A percentile compares a stretch with the other conserved stretches of the same genome.
Evolutionary conservation across 2,329 filamentous ascomycete species (phyloP).

Genomic region (Aspergillus chevalieri): DNA sequence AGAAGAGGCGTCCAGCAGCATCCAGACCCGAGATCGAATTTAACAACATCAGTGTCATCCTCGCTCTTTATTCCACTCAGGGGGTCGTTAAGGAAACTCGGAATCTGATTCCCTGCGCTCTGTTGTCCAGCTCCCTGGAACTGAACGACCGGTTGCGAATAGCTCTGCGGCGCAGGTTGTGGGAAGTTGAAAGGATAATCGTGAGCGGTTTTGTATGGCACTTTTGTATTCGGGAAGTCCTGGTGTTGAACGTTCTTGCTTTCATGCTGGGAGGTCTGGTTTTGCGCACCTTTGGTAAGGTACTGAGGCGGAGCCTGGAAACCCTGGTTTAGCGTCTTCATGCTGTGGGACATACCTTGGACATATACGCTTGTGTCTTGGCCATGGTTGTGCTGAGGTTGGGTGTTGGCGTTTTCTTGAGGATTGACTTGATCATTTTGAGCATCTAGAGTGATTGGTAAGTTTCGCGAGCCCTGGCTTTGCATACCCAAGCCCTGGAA

Average conservation of each 20-base stretch:
- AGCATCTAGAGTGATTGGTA: neutral
- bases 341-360: neutral
- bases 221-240: neutral
- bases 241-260: neutral
- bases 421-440: too few species aligned
- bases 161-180: too few species aligned
- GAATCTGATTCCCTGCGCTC: too few species aligned
- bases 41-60: too few species aligned
- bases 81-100: too few species aligned
- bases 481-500: neutral
- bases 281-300: neutral
- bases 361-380: neutral
- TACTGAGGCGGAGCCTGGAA: neutral
- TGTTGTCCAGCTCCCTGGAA: too few species aligned
- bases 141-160: too few species aligned
- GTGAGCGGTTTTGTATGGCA: neutral
- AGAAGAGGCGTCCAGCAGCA: too few species aligned
- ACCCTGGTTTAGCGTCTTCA: neutral
- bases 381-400: neutral
- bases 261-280: neutral
- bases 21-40: too few species aligned
- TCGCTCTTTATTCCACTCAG: too few species aligned
- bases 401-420: too few species aligned
- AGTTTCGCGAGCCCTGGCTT: neutral
- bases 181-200: too few species aligned